Percentiles rank a stretch among this genome's conserved stretches.
Evolutionary conservation across 1,139 yeast species (phyloP).

Genomic region (Yamadazyma songkhlaensis): DNA sequence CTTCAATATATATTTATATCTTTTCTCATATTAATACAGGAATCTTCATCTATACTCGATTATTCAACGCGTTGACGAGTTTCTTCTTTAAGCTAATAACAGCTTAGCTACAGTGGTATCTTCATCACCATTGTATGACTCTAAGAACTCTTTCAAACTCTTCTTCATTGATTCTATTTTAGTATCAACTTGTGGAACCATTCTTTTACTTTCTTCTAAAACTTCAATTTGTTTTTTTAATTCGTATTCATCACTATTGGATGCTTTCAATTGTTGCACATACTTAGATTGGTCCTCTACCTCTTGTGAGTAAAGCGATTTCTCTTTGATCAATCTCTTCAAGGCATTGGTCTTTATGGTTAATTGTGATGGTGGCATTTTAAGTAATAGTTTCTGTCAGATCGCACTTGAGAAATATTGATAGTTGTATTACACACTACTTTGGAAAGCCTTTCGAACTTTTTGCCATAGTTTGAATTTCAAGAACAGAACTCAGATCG

Average conservation of each 20-base stretch:
- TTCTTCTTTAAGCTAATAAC: constrained; percentile 8
- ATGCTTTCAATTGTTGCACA: constrained; percentile 41
- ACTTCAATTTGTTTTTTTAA: constrained; percentile 65
- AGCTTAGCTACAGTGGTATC: constrained; percentile 42
- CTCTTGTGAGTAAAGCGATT: constrained; percentile 61
- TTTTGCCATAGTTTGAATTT: too few species aligned
- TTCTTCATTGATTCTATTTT: constrained; percentile 51
- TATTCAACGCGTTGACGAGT: too few species aligned
- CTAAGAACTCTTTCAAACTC: constrained; percentile 34
- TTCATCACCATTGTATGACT: constrained; percentile 45
- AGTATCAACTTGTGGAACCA: constrained; percentile 59
- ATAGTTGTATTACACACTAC: neutral
- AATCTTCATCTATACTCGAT: too few species aligned
- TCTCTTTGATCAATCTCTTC: constrained; percentile 71
- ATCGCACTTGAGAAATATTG: neutral
- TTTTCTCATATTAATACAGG: too few species aligned
- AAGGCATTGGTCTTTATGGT: constrained; percentile 78
- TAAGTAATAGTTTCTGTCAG: too few species aligned
- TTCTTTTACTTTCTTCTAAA: constrained; percentile 63
- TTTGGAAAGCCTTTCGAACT: too few species aligned
- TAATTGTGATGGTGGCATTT: constrained; percentile 73
- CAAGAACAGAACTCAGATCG: too few species aligned
- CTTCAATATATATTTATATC: too few species aligned
- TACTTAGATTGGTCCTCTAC: constrained; percentile 56
- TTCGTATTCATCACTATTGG: constrained; percentile 63